Evolutionary conservation across 169 alveolate species (phyloP), one percentile per base, ranked within the genome.

Genomic region (Babesia sp.): DNA sequence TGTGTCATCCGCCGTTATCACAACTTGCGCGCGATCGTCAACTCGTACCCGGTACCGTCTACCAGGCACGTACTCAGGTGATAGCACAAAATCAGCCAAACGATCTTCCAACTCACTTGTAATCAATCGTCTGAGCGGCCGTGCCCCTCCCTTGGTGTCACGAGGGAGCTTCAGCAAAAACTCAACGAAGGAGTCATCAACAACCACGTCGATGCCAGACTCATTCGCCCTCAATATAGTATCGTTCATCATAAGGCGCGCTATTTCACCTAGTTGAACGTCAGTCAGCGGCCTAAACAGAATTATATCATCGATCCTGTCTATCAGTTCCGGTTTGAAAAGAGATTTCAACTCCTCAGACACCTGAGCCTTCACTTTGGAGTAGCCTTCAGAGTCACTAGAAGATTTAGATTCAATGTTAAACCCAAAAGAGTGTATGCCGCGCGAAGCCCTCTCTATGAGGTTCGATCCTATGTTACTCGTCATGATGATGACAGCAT

Each of bases 401-500:
- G 80, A 18, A 7, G 14, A 36, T 29, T 36, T 26, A 0, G 16
- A 46, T 41, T 63, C 73, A 45, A 64, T 54, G 31, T 61, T 72
- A 46, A 81, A 72, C 34, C 85, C 85, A 20, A 72, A 72, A 9
- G 89, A 11, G 48, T 81, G 71, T 0, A 56, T 57, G 11, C 75
- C 87, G 37, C 66, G 61, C 22, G 82, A 66, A 14, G 86, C 68
- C 31, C 74, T 24, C 48, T 71, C 82, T 22, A 90, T 83, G 34
- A 90, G 79, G 58, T 83, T 83, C 16, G 92, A 82, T 4, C 97
- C 96, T 9, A 91, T 64, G 67, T 94, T 94, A 44, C 95, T 87
- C 36, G 97, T 94, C 92, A 94, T 84, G 63, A 94, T 87, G 50
- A 94, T 77, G 56, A 94, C 71, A 2, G 95, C 76, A 54, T 93